A percentile compares a stretch with the other conserved stretches of the same genome.
phyloP scores from a whole-genome alignment of 2,329 filamentous ascomycete genomes.

The Ceratocystis destructans region DNA sequence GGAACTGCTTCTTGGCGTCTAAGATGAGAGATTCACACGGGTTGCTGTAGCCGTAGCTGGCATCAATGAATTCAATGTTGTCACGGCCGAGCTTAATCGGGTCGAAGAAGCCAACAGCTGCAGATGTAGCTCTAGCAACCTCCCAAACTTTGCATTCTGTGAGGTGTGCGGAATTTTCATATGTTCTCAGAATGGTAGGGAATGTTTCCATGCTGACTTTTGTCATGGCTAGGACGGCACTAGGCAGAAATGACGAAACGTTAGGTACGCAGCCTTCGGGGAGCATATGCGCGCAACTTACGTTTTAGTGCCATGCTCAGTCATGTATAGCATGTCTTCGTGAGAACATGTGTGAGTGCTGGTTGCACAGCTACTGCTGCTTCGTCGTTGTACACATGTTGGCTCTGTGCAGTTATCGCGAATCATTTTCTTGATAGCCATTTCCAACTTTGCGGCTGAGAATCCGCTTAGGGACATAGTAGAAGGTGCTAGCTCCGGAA shows the following conservation, averaged over 20 bases:
- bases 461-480: too few species aligned
- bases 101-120: slow-evolving; percentile 25
- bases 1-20: slow-evolving; percentile 24
- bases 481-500: too few species aligned
- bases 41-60: slow-evolving; percentile 26
- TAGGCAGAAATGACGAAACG: not conserved
- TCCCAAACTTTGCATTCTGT: slow-evolving; percentile 24
- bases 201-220: slow-evolving; percentile 9
- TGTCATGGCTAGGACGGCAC: not conserved
- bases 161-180: slow-evolving; percentile 21
- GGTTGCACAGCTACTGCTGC: not conserved
- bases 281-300: not conserved
- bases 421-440: too few species aligned
- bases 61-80: slow-evolving; percentile 24
- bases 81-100: slow-evolving; percentile 23
- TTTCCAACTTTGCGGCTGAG: too few species aligned
- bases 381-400: too few species aligned
- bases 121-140: slow-evolving; percentile 24
- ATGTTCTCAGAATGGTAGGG: slow-evolving; percentile 23
- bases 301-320: not conserved
- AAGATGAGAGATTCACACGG: slow-evolving; percentile 24
- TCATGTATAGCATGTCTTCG: not conserved
- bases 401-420: too few species aligned
- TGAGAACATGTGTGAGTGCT: not conserved
- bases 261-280: not conserved